Evolutionary conservation across 2,329 filamentous ascomycete species (phyloP).

Genomic region (Chaetomiaceae sp.): DNA sequence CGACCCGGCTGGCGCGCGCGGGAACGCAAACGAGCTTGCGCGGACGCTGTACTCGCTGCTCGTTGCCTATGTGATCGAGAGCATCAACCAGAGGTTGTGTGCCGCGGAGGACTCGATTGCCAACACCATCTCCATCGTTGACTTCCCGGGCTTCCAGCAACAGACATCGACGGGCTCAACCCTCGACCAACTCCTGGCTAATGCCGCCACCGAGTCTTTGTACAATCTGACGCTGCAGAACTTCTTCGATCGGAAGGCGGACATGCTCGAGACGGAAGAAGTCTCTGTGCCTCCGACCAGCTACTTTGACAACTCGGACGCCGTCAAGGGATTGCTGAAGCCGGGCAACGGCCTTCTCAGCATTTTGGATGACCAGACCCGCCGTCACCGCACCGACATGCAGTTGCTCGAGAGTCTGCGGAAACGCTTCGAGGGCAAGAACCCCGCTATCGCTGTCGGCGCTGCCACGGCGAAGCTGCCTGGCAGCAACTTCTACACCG

Average conservation of each 20-base stretch:
- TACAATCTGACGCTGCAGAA: conserved; percentile 93
- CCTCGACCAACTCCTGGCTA: conserved; percentile 90
- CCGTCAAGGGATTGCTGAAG: conserved; percentile 87
- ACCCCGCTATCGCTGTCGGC: conserved; percentile 78
- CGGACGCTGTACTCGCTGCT: conserved; percentile 89
- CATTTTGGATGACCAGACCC: conserved; percentile 93
- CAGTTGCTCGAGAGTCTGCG: conserved; percentile 87
- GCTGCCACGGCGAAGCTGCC: conserved; percentile 71
- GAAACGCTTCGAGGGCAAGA: conserved; percentile 92
- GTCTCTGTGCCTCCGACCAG: conserved; percentile 85
- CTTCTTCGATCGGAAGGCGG: conserved; percentile 92
- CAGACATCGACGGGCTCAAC: conserved; percentile 76
- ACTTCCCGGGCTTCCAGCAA: conserved; percentile 93
- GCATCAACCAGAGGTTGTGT: conserved; percentile 83
- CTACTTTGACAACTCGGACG: conserved; percentile 97
- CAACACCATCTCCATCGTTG: conserved; percentile 91
- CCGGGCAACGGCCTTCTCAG: conserved; percentile 86
- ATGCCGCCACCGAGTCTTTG: conserved; percentile 84
- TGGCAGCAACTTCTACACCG: conserved; percentile 84
- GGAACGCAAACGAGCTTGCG: conserved; percentile 90
- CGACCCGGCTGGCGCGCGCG: conserved; percentile 82
- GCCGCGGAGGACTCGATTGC: conserved; percentile 81
- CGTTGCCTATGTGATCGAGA: conserved; percentile 90
- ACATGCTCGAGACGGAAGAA: conserved; percentile 90
- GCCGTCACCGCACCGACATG: conserved; percentile 79